Conservation (phyloP, 768 basidiomycete genomes). For the Tricholomella constricta region DNA sequence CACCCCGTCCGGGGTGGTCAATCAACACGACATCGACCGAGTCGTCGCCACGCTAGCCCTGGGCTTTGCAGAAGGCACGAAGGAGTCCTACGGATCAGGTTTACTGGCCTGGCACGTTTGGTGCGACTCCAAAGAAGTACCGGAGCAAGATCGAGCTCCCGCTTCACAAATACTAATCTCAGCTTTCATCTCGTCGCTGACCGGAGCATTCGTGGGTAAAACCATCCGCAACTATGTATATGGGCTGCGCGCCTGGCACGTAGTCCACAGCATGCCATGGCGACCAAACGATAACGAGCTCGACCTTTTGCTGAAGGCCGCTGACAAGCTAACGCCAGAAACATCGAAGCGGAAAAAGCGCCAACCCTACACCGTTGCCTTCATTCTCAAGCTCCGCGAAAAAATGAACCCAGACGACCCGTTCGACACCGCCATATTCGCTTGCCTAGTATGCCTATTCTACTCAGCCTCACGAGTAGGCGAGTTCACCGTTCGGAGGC, state of each 20-base stretch:
- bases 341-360: slow-evolving; percentile 19
- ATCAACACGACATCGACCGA: not conserved
- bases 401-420: slow-evolving; percentile 5
- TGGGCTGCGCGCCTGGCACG: too few species aligned
- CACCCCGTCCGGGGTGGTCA: not conserved
- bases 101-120: slow-evolving; percentile 39
- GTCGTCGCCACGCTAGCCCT: too few species aligned
- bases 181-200: too few species aligned
- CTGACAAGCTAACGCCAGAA: too few species aligned
- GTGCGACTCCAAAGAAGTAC: too few species aligned
- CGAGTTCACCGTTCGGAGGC: not conserved
- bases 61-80: not conserved
- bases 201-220: too few species aligned
- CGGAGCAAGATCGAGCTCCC: slow-evolving; percentile 35
- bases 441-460: slow-evolving; percentile 21
- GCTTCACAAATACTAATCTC: slow-evolving; percentile 23
- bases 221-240: too few species aligned
- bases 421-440: slow-evolving; percentile 18
- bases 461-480: slow-evolving; percentile 14
- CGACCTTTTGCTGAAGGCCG: too few species aligned
- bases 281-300: too few species aligned
- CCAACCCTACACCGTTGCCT: slow-evolving; percentile 24
- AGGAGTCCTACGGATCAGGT: slow-evolving; percentile 19
- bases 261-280: too few species aligned
- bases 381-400: not conserved